Evolutionary conservation across 139 green algal species (phyloP).

Genomic region (Haematococcus lacustris): DNA sequence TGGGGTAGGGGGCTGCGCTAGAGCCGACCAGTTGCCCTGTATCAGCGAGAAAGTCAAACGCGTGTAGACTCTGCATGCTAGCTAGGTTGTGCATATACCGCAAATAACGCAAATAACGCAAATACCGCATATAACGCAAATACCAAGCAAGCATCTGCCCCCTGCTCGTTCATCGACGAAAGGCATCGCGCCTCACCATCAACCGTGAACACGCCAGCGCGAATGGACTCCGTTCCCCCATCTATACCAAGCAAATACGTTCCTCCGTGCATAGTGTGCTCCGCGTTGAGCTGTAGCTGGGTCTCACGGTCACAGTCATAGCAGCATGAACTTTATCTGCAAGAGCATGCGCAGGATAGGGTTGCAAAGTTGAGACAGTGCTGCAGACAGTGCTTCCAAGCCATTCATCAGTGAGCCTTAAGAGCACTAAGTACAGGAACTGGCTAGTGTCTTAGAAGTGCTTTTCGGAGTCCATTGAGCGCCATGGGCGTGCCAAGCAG

Average conservation of each 20-base stretch:
- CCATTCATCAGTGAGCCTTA: too few species aligned
- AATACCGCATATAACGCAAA: neutral
- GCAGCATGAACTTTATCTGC: too few species aligned
- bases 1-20: slow-evolving; percentile 24
- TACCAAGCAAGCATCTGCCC: neutral
- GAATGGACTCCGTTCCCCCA: slow-evolving; percentile 65
- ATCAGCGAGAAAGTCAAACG: neutral
- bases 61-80: neutral
- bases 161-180: neutral
- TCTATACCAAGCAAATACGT: slow-evolving; percentile 57
- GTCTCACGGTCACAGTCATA: too few species aligned
- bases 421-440: too few species aligned
- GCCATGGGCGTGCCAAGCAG: too few species aligned
- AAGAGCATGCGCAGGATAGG: too few species aligned
- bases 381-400: too few species aligned
- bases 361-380: too few species aligned
- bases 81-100: neutral
- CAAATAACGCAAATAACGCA: neutral
- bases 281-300: too few species aligned
- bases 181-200: slow-evolving; percentile 9
- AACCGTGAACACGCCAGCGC: slow-evolving; percentile 57
- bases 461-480: too few species aligned
- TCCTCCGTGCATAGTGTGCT: too few species aligned
- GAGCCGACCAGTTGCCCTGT: slow-evolving; percentile 31
- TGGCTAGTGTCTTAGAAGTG: too few species aligned